Base-by-base conservation (phyloP, 306 rosid genomes). In the Sindora glabra region DNA sequence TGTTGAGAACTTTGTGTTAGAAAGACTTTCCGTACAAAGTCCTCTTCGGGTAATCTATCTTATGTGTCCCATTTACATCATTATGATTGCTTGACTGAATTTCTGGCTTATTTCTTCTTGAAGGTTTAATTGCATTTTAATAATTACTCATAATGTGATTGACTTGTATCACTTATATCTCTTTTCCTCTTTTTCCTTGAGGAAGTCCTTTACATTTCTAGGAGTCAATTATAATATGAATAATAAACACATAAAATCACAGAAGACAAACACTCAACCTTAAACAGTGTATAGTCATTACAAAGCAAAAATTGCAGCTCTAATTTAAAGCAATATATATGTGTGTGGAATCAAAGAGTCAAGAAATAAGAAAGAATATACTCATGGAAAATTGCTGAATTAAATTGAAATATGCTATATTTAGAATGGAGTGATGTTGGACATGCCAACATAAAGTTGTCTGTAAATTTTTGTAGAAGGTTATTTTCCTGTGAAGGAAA, bases 1-100 rank as follows among this genome's bases (percentile, higher is more conserved):
- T 70, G 98, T 88, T 17, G 95, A 88, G 83, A 92, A 92, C 70
- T 88, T 92, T 69, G 95, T 92, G 67, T 72, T 88, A 76, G 98
- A 92, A 86, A 86, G 96, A 62, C 90, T 92, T 68, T 88, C 98
- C 12, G 89, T 80, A 59, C 98, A 92, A 70, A 88, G 92, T 79
- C 96, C 98, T 68, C 76, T 92, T 59, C 92, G 98, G 95, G 98
- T 92, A 84, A 81, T 64, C 58, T 48, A 32, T 45, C n/a, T 29
- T 53, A 34, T 58, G 74, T 61, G 69, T n/a, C n/a, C n/a, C n/a
- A 44, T 62, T n/a, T 45, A 41, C 55, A 14, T 27, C 45, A 42
- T 40, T 71, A 16, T 56, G 44, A 66, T 59, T 8, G 57, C 12
- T 10, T 48, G 56, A 22, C 52, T 72, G 62, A 60, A 59, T 13